A percentile compares a stretch with the other conserved stretches of the same genome.
phyloP scores from a whole-genome alignment of 352 stramenopile genomes.

The Pythium rishiriense region DNA sequence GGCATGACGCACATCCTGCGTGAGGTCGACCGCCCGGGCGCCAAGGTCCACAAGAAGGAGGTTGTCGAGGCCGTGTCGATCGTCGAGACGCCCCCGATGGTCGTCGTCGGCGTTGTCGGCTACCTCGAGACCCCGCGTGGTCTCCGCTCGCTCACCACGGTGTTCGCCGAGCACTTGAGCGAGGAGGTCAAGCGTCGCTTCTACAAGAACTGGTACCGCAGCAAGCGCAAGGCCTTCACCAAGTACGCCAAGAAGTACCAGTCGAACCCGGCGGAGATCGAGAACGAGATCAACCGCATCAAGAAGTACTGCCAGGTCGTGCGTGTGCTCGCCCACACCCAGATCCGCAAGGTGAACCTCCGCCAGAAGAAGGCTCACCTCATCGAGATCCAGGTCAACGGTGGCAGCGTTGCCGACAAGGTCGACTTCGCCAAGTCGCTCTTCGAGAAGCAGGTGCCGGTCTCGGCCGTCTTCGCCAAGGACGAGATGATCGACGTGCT shows the following conservation, averaged over 20 bases:
- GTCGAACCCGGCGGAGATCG: slow-evolving; percentile 90
- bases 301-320: slow-evolving; percentile 99
- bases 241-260: slow-evolving; percentile 99
- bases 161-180: slow-evolving; percentile 99
- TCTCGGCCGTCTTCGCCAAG: slow-evolving; percentile 95
- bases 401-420: slow-evolving; percentile 96
- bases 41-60: slow-evolving; percentile 99
- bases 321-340: slow-evolving; percentile 99
- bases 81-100: slow-evolving; percentile 99
- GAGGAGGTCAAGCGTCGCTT: slow-evolving; percentile 99
- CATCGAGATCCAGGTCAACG: slow-evolving; percentile 99
- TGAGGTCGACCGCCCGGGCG: slow-evolving; percentile 98
- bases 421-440: slow-evolving; percentile 99
- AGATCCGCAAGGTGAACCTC: slow-evolving; percentile 99
- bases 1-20: slow-evolving; percentile 99
- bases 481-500: slow-evolving; percentile 99
- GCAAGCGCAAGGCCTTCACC: slow-evolving; percentile 99
- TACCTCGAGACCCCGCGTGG: slow-evolving; percentile 99
- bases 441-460: slow-evolving; percentile 99
- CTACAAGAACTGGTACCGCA: slow-evolving; percentile 99
- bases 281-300: slow-evolving; percentile 98
- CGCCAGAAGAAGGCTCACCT: slow-evolving; percentile 99
- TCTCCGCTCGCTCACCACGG: slow-evolving; percentile 98
- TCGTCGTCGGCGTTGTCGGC: slow-evolving; percentile 99
- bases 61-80: slow-evolving; percentile 99